Evolutionary conservation across 1,284 basidiomycete genomes (phyloP), one percentile per base, ranked within the genome.

Genomic region (Rhodofomes roseus): DNA sequence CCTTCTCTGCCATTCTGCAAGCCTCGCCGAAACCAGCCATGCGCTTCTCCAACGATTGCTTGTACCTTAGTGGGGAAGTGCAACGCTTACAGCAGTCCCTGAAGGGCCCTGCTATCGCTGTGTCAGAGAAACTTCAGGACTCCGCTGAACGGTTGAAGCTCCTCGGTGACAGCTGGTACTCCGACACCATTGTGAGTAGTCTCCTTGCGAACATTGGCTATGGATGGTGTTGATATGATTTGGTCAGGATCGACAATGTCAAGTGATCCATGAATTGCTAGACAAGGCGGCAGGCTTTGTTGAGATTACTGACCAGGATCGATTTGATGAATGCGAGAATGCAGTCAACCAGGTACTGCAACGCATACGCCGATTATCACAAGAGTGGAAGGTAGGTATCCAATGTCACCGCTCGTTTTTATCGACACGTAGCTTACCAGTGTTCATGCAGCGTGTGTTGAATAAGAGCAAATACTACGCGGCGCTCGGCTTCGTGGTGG

Each of bases 41-140:
- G 81, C 85, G 89, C 55, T 92, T 93, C 70, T 87, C 91, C 25
- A 98, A 98, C 72, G 93, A 97, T 65, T 94, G 89, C 66, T 71
- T 82, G 27, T 95, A 90, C 71, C 77, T 98, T 60, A 77, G 73
- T 48, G 78, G 73, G 29, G 81, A 82, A 70, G 70, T 83, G 12
- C 72, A 72, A 60, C 77, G 71, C 20, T 63, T 83, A 22, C 71
- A 75, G 54, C 64, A 71, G 39, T 64, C 60, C 12, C 62, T 64
- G 43, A 59, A 64, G 9, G 62, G 62, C 57, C 63, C 70, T 53
- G 64, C 74, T 31, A 60, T 67, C 2, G 62, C 67, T 9, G 68
- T 79, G 14, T 77, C 77, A 55, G 80, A 79, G 14, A 80, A 77
- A 65, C 67, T 89, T 16, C 71, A 70, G 31, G 87, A 88, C 63